phyloP scores from a whole-genome alignment of 306 rosid species.

The Quercus gilva region DNA sequence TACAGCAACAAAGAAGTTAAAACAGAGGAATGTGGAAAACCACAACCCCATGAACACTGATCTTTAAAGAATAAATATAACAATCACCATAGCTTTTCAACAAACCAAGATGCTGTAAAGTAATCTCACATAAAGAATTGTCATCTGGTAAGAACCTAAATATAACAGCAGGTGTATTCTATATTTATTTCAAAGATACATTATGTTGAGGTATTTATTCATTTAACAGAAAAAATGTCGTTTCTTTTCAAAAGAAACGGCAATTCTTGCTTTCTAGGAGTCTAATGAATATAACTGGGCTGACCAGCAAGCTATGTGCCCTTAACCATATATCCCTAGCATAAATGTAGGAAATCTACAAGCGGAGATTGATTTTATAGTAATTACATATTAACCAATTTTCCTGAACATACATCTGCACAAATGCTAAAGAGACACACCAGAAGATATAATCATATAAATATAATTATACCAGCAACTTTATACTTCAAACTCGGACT shows the following conservation, averaged over 20 bases:
- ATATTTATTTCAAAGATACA: not conserved
- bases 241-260: not conserved
- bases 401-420: too few species aligned
- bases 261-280: not conserved
- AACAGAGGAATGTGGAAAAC: not conserved
- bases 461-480: not conserved
- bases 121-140: not conserved
- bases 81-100: not conserved
- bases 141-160: too few species aligned
- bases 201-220: not conserved
- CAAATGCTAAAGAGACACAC: not conserved
- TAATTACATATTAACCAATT: too few species aligned
- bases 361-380: not conserved
- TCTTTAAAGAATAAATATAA: not conserved
- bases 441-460: not conserved
- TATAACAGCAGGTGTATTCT: not conserved
- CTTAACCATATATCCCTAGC: not conserved
- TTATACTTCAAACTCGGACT: too few species aligned
- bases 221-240: not conserved
- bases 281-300: not conserved
- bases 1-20: too few species aligned
- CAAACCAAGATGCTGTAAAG: not conserved
- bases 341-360: not conserved
- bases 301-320: not conserved
- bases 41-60: not conserved